phyloP scores from a whole-genome alignment of 1,139 yeast species.

The Zygoascus meyerae region DNA sequence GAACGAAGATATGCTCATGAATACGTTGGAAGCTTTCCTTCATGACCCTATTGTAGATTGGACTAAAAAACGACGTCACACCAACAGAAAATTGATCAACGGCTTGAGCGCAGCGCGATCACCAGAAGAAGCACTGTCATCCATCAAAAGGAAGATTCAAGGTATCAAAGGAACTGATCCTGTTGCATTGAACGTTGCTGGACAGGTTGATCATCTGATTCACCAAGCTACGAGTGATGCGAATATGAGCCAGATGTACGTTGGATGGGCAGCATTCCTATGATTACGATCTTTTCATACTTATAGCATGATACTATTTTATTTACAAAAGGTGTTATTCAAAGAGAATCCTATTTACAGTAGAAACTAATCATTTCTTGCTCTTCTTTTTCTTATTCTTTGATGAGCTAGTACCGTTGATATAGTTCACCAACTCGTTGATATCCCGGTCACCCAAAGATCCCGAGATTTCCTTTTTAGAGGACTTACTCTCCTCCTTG shows the following conservation, averaged over 20 bases:
- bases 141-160: conserved; percentile 72
- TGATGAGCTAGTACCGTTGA: conserved; percentile 26
- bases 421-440: conserved; percentile 34
- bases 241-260: conserved; percentile 77
- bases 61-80: conserved; percentile 19
- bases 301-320: neutral
- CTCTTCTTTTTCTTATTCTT: conserved; percentile 13
- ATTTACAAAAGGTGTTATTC: conserved; percentile 10
- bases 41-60: conserved; percentile 75
- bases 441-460: conserved; percentile 25
- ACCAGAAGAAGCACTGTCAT: conserved; percentile 66
- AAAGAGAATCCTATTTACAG: conserved; percentile 12
- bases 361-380: conserved; percentile 1
- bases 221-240: conserved; percentile 75
- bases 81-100: conserved; percentile 19
- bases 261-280: conserved; percentile 89
- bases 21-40: conserved; percentile 83
- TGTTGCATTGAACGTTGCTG: conserved; percentile 80
- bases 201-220: conserved; percentile 86
- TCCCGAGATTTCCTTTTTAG: conserved; percentile 1
- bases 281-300: conserved; percentile 25
- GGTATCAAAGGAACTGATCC: conserved; percentile 83
- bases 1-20: conserved; percentile 85
- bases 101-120: conserved; percentile 30
- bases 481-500: neutral